A percentile compares a stretch with the other conserved stretches of the same genome.
Evolutionary conservation across 2,329 filamentous ascomycete genomes (phyloP).

Genomic region (Didymella pinodella): DNA sequence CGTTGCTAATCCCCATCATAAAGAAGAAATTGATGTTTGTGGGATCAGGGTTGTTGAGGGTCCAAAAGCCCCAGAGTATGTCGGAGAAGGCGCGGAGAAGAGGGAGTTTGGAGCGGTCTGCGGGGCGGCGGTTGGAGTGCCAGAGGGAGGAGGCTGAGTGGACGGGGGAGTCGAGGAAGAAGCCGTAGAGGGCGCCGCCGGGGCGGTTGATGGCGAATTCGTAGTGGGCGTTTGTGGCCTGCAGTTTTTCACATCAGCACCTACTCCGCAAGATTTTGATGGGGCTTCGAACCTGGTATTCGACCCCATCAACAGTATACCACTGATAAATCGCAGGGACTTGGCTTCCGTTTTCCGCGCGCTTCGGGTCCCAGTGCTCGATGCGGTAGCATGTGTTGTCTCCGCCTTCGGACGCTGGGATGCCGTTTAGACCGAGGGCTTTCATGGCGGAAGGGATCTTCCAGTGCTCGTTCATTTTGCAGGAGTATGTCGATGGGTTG

Average conservation of each 20-base stretch:
- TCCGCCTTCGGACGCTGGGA: slow-evolving; percentile 20
- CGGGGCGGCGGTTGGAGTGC: slow-evolving; percentile 8
- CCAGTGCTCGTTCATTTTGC: slow-evolving; percentile 26
- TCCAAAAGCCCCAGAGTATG: slow-evolving; percentile 35
- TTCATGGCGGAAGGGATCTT: slow-evolving; percentile 14
- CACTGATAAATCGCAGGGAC: slow-evolving; percentile 26
- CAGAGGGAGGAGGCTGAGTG: slow-evolving; percentile 19
- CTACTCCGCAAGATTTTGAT: too few species aligned
- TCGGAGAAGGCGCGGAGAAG: slow-evolving; percentile 25
- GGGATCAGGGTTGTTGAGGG: slow-evolving; percentile 19
- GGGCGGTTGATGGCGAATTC: slow-evolving; percentile 24
- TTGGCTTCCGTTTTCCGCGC: slow-evolving; percentile 14
- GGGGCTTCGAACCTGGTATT: slow-evolving; percentile 11
- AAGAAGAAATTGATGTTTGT: slow-evolving; percentile 31
- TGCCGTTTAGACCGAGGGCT: slow-evolving; percentile 21
- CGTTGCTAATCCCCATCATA: slow-evolving; percentile 30
- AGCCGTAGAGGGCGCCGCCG: slow-evolving; percentile 25
- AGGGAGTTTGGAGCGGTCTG: slow-evolving; percentile 22
- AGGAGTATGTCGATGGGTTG: slow-evolving; percentile 15
- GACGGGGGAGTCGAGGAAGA: slow-evolving; percentile 25
- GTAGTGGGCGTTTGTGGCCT: slow-evolving; percentile 30
- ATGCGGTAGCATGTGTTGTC: slow-evolving; percentile 26
- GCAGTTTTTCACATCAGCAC: not conserved
- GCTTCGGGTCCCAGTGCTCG: slow-evolving; percentile 27
- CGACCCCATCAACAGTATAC: slow-evolving; percentile 24